These are phyloP conservation scores for Apiotrichum porosum DNA, from an alignment of 1,284 basidiomycete genomes.

Conservation along the genomic window DNA sequence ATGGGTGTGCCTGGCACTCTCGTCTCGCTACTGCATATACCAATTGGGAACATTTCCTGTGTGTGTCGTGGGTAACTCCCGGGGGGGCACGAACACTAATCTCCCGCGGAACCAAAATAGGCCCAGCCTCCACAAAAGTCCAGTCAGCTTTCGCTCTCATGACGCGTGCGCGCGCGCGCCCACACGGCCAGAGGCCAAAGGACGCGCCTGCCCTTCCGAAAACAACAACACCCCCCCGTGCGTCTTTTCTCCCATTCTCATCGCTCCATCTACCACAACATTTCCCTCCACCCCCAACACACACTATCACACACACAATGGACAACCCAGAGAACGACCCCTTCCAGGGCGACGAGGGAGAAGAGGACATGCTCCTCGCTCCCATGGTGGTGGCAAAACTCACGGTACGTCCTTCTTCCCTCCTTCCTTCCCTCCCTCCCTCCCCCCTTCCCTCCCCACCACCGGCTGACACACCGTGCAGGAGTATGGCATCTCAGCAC, in stretches of 20 bases:
- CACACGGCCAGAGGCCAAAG: too few species aligned
- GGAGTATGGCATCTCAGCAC: slow-evolving; percentile 83
- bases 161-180: too few species aligned
- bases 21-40: too few species aligned
- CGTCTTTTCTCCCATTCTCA: too few species aligned
- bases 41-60: too few species aligned
- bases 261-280: slow-evolving; percentile 7
- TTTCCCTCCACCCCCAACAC: neutral
- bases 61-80: too few species aligned
- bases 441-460: neutral
- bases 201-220: neutral
- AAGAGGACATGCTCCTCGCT: slow-evolving; percentile 61
- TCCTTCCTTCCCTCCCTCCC: too few species aligned
- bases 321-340: slow-evolving; percentile 33
- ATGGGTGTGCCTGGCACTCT: too few species aligned
- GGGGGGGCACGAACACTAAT: too few species aligned
- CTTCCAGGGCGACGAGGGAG: slow-evolving; percentile 49
- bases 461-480: slow-evolving; percentile 24
- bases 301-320: slow-evolving; percentile 3
- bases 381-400: slow-evolving; percentile 79
- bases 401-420: slow-evolving; percentile 48
- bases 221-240: neutral
- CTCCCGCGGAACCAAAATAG: too few species aligned
- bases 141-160: too few species aligned
- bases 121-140: too few species aligned